Conservation (phyloP, 352 stramenopile species). For the Globisporangium polare region DNA sequence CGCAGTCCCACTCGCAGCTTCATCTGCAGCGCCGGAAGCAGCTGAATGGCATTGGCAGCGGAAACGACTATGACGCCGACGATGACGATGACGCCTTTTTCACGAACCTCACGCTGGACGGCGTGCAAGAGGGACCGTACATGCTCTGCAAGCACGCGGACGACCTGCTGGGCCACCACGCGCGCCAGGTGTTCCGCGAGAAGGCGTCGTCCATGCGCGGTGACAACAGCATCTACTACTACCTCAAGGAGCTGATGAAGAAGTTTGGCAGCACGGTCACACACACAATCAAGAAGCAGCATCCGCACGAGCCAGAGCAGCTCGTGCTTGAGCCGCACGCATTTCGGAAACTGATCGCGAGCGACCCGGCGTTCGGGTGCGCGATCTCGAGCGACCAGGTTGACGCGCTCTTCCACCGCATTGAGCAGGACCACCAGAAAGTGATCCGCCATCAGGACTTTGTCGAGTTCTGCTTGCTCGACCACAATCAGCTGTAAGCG, state of each 20-base stretch:
- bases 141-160: conserved; percentile 86
- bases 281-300: conserved; percentile 32
- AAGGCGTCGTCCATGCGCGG: conserved; percentile 78
- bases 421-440: conserved; percentile 50
- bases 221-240: conserved; percentile 84
- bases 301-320: conserved; percentile 29
- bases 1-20: background rate
- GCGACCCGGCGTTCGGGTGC: conserved; percentile 69
- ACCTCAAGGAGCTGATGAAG: conserved; percentile 79
- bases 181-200: conserved; percentile 79
- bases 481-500: conserved; percentile 71
- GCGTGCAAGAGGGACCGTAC: conserved; percentile 69
- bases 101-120: conserved; percentile 72
- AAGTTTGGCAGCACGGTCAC: conserved; percentile 47
- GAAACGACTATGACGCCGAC: conserved; percentile 6
- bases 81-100: conserved; percentile 46
- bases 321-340: conserved; percentile 63
- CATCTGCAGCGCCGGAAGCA: conserved; percentile 5
- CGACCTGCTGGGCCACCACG: conserved; percentile 74
- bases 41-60: background rate
- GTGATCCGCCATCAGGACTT: conserved; percentile 66
- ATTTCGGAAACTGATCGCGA: conserved; percentile 76
- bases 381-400: conserved; percentile 67
- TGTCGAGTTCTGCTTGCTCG: conserved; percentile 77
- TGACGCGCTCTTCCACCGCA: conserved; percentile 71